Percentiles rank a stretch among this genome's conserved stretches.
Conservation (phyloP, 2,329 filamentous ascomycete genomes). For the Metarhizium robertsii region DNA sequence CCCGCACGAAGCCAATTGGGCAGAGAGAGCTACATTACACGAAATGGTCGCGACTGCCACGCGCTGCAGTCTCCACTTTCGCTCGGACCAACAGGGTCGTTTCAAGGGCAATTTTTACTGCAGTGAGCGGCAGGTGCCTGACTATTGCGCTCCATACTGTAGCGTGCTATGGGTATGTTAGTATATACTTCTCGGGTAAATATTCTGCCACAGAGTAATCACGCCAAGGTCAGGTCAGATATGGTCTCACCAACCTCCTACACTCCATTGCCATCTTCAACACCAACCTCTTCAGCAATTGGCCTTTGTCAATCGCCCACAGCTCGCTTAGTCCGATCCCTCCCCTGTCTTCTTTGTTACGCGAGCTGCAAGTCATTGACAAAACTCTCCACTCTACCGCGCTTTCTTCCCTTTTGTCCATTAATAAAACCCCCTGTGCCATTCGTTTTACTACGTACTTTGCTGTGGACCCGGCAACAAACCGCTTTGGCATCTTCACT, state of each 20-base stretch:
- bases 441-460: background rate
- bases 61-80: slow-evolving; percentile 1
- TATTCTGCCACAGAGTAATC: too few species aligned
- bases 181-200: too few species aligned
- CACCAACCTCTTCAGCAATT: background rate
- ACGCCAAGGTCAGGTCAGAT: too few species aligned
- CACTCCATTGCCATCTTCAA: background rate
- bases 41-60: slow-evolving; percentile 9
- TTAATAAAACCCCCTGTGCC: too few species aligned
- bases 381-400: slow-evolving; percentile 5
- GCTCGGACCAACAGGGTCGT: background rate
- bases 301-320: background rate
- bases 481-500: background rate
- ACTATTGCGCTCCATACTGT: too few species aligned
- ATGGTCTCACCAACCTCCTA: background rate
- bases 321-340: background rate
- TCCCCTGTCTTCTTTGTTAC: background rate
- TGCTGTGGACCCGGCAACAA: background rate
- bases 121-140: too few species aligned
- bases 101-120: background rate
- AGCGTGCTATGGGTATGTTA: too few species aligned
- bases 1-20: background rate
- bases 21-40: slow-evolving; percentile 6
- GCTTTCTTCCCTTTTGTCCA: background rate
- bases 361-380: background rate